A percentile compares a stretch with the other conserved stretches of the same genome.
Evolutionary conservation across 2,329 filamentous ascomycete species (phyloP).

Genomic region (Fusarium floridanum): DNA sequence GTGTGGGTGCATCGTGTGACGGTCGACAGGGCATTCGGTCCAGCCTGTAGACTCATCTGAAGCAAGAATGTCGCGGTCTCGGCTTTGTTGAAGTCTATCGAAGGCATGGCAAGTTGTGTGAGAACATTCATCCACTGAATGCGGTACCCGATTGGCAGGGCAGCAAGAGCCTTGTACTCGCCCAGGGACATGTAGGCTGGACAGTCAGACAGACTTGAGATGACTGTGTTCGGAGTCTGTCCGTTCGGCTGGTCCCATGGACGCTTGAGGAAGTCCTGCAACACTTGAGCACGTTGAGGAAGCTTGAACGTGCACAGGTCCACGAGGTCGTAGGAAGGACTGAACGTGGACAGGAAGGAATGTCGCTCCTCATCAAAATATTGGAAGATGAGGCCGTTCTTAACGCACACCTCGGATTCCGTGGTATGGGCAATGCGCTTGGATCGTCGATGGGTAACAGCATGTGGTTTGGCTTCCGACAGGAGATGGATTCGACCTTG

Average conservation of each 20-base stretch:
- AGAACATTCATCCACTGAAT: conserved; percentile 42
- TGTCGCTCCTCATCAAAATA: conserved; percentile 26
- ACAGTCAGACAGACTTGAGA: conserved; percentile 63
- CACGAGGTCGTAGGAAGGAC: background rate
- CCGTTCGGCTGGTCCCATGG: conserved; percentile 16
- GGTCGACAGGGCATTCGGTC: background rate
- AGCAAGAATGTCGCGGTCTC: conserved; percentile 38
- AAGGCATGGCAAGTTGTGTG: conserved; percentile 37
- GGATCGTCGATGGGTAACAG: conserved; percentile 15
- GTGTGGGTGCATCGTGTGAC: conserved; percentile 13
- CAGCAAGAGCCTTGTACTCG: conserved; percentile 62
- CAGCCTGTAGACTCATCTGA: conserved; percentile 40
- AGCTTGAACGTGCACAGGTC: conserved; percentile 32
- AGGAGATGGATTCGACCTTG: conserved; percentile 31
- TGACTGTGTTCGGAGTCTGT: conserved; percentile 61
- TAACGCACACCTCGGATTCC: conserved; percentile 36
- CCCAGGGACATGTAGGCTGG: conserved; percentile 62
- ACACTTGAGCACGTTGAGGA: conserved; percentile 5
- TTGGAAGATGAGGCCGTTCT: conserved; percentile 40
- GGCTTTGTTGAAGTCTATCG: conserved; percentile 41
- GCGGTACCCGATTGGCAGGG: conserved; percentile 27
- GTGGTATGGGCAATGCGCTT: conserved; percentile 2
- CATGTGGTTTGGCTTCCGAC: conserved; percentile 38
- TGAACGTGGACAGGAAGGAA: conserved; percentile 5
- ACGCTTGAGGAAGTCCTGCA: conserved; percentile 33